These are phyloP conservation scores for Hemileccinum impolitum DNA, from an alignment of 768 basidiomycete genomes.

Conservation along the genomic window DNA sequence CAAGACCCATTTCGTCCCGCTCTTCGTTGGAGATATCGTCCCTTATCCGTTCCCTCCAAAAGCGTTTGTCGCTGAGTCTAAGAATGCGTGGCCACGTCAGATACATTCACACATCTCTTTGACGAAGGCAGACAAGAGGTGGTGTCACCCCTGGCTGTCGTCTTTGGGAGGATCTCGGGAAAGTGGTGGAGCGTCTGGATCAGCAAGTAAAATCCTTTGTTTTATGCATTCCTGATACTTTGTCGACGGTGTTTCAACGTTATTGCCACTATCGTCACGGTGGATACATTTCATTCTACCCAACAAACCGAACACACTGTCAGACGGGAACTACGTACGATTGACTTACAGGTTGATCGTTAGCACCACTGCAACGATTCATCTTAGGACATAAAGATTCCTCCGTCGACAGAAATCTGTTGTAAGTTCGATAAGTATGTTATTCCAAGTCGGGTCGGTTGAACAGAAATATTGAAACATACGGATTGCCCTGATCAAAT, in stretches of 20 bases:
- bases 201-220: background rate
- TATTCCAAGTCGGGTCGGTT: background rate
- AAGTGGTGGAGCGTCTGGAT: background rate
- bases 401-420: slow-evolving; percentile 22
- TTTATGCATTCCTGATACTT: background rate
- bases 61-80: too few relatives aligned
- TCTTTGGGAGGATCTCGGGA: too few relatives aligned
- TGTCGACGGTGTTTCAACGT: background rate
- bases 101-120: too few relatives aligned
- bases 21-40: too few relatives aligned
- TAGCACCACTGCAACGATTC: too few relatives aligned
- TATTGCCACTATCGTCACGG: background rate
- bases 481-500: slow-evolving; percentile 22
- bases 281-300: background rate
- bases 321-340: background rate
- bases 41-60: too few relatives aligned
- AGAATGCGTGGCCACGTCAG: too few relatives aligned
- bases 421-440: background rate
- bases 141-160: too few relatives aligned
- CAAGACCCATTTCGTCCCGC: too few relatives aligned
- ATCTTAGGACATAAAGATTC: slow-evolving; percentile 6
- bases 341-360: background rate
- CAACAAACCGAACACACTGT: background rate
- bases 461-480: slow-evolving; percentile 1
- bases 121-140: too few relatives aligned